Evolutionary conservation across 495 filamentous ascomycete genomes (phyloP).

Genomic region (Penicillium atrosanguineum): DNA sequence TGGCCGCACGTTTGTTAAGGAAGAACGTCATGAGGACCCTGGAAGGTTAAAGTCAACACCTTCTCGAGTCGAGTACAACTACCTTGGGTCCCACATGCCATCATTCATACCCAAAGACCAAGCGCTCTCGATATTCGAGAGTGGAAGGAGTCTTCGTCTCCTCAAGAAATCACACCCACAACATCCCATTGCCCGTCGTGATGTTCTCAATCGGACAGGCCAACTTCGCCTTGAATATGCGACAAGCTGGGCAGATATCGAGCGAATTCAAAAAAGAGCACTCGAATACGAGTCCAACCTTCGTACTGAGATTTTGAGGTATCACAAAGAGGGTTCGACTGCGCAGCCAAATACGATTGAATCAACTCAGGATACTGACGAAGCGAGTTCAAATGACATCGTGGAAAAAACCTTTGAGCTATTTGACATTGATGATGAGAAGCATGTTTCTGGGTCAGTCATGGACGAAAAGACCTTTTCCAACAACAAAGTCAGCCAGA

Average conservation of each 20-base stretch:
- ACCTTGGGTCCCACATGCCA: slow-evolving; percentile 61
- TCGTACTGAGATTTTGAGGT: slow-evolving; percentile 40
- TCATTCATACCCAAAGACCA: slow-evolving; percentile 64
- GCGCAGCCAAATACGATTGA: neutral
- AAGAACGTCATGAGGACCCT: slow-evolving; percentile 48
- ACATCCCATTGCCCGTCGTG: slow-evolving; percentile 64
- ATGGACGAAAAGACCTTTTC: slow-evolving; percentile 24
- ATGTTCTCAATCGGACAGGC: slow-evolving; percentile 40
- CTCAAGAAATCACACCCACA: slow-evolving; percentile 70
- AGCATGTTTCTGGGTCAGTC: slow-evolving; percentile 22
- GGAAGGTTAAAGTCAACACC: slow-evolving; percentile 54
- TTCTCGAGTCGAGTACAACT: slow-evolving; percentile 56
- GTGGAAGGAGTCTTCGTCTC: slow-evolving; percentile 71
- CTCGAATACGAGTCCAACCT: slow-evolving; percentile 58
- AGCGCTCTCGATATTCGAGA: slow-evolving; percentile 69
- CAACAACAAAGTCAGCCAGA: slow-evolving; percentile 27
- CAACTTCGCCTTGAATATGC: slow-evolving; percentile 66
- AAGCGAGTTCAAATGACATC: slow-evolving; percentile 6
- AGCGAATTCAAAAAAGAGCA: slow-evolving; percentile 58
- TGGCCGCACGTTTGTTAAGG: slow-evolving; percentile 56
- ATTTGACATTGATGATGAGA: slow-evolving; percentile 38
- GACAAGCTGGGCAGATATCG: slow-evolving; percentile 74
- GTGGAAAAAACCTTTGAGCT: slow-evolving; percentile 32
- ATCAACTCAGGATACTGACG: neutral
- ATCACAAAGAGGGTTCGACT: slow-evolving; percentile 23